Percentiles rank a stretch among this genome's conserved stretches.
Evolutionary conservation across 2,329 filamentous ascomycete species (phyloP).

Genomic region (Aspergillus melleus): DNA sequence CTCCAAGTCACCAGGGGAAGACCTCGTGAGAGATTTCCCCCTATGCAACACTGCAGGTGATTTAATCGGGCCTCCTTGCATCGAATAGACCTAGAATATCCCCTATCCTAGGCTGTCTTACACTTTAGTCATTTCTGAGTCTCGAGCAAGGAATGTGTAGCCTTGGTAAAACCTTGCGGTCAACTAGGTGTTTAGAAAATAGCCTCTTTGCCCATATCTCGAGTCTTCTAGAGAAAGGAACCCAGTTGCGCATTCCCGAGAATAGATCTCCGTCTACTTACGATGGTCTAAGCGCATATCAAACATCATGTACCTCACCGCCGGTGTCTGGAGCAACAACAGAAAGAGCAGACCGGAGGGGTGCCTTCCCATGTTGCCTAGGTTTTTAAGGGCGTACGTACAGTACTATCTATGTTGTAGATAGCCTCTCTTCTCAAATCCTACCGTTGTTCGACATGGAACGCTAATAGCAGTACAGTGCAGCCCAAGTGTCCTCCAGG

Average conservation of each 20-base stretch:
- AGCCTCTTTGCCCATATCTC: background rate
- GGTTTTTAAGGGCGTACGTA: conserved; percentile 29
- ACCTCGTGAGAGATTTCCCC: background rate
- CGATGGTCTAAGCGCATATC: conserved; percentile 16
- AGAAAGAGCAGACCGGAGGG: conserved; percentile 23
- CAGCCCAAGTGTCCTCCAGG: conserved; percentile 26
- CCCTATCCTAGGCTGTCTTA: background rate
- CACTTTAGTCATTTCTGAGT: background rate
- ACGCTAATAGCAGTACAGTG: conserved; percentile 7
- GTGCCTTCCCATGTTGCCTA: conserved; percentile 19
- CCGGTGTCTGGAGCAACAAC: conserved; percentile 19
- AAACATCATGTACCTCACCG: conserved; percentile 25
- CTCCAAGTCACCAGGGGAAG: background rate
- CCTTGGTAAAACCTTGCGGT: background rate
- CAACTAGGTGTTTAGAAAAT: background rate
- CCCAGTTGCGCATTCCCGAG: background rate
- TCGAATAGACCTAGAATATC: background rate
- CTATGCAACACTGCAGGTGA: background rate
- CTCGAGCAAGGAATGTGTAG: background rate
- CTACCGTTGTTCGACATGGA: background rate
- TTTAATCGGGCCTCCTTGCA: background rate
- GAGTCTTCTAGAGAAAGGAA: background rate
- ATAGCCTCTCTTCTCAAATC: background rate
- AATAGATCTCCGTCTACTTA: background rate
- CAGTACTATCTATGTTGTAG: background rate